Percentiles rank a stretch among this genome's conserved stretches.
Conservation (phyloP, 2,329 filamentous ascomycete species). For the Cyanodermella asteris region DNA sequence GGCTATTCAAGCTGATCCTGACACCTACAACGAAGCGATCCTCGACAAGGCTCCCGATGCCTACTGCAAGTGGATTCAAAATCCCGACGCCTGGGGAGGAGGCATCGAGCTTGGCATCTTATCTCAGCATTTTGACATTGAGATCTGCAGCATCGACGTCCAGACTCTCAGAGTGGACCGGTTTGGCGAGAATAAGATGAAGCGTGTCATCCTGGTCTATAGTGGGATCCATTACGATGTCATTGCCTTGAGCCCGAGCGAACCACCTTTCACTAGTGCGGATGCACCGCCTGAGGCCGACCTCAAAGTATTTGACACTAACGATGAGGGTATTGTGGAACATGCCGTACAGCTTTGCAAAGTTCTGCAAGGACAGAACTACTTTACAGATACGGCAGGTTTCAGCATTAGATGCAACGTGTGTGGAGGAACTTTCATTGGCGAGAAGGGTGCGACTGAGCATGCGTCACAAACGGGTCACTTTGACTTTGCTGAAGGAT, state of each 20-base stretch:
- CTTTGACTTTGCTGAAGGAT: conserved; percentile 26
- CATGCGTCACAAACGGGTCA: conserved; percentile 26
- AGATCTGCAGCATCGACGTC: conserved; percentile 71
- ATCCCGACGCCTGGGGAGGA: conserved; percentile 70
- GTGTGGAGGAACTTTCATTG: conserved; percentile 21
- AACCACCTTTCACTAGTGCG: conserved; percentile 31
- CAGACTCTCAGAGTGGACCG: conserved; percentile 43
- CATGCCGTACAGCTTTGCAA: conserved; percentile 42
- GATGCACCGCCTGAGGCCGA: conserved; percentile 52
- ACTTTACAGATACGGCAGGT: conserved; percentile 70
- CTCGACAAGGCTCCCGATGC: conserved; percentile 49
- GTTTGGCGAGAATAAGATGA: conserved; percentile 53
- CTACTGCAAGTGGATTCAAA: conserved; percentile 66
- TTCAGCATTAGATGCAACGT: conserved; percentile 60
- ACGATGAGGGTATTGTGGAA: conserved; percentile 31
- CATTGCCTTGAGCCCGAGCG: conserved; percentile 50
- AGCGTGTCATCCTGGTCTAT: conserved; percentile 64
- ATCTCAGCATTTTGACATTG: conserved; percentile 62
- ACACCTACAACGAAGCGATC: conserved; percentile 53
- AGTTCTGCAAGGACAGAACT: conserved; percentile 49
- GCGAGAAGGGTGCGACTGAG: conserved; percentile 23
- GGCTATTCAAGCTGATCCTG: conserved; percentile 50
- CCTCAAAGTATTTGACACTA: conserved; percentile 46
- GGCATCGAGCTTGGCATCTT: conserved; percentile 76
- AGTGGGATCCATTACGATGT: conserved; percentile 88